Conservation (phyloP, 1,284 basidiomycete genomes). For the Melampsora larici-populina region DNA sequence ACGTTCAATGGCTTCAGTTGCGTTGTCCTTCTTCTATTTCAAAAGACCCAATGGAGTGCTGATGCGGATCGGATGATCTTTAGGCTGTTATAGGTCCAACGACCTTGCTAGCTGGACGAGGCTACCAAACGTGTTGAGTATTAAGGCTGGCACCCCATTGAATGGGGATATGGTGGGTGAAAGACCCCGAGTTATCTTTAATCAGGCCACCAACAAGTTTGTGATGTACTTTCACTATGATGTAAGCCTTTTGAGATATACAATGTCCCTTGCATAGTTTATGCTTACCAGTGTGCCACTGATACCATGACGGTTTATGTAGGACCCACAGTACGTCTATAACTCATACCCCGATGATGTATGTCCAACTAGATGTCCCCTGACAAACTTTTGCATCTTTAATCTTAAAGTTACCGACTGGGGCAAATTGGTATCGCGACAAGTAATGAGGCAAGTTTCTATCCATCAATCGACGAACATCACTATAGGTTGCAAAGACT, state of each 20-base stretch:
- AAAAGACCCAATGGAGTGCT: too few species aligned
- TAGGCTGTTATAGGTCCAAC: too few species aligned
- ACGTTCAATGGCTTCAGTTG: conserved; percentile 60
- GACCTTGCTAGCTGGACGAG: conserved; percentile 63
- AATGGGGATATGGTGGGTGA: conserved; percentile 64
- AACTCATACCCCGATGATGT: too few species aligned
- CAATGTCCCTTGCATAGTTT: too few species aligned
- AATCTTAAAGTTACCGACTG: conserved; percentile 60
- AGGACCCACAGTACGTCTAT: too few species aligned
- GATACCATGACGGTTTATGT: too few species aligned
- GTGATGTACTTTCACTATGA: conserved; percentile 73
- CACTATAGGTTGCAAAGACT: too few species aligned
- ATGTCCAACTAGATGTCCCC: too few species aligned
- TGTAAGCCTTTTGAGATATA: conserved; percentile 58
- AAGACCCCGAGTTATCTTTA: conserved; percentile 62
- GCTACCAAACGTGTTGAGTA: conserved; percentile 62
- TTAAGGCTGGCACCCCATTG: conserved; percentile 61
- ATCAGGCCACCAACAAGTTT: background rate
- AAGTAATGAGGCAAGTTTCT: conserved; percentile 62
- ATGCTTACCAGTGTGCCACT: too few species aligned
- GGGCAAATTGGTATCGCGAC: conserved; percentile 65
- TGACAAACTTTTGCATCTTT: background rate
- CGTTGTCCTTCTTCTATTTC: background rate
- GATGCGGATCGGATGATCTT: background rate
- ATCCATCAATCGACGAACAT: conserved; percentile 45